Evolutionary conservation across 2,329 filamentous ascomycete species (phyloP), one percentile per base, ranked within the genome.

Genomic region (Periconia sp.): DNA sequence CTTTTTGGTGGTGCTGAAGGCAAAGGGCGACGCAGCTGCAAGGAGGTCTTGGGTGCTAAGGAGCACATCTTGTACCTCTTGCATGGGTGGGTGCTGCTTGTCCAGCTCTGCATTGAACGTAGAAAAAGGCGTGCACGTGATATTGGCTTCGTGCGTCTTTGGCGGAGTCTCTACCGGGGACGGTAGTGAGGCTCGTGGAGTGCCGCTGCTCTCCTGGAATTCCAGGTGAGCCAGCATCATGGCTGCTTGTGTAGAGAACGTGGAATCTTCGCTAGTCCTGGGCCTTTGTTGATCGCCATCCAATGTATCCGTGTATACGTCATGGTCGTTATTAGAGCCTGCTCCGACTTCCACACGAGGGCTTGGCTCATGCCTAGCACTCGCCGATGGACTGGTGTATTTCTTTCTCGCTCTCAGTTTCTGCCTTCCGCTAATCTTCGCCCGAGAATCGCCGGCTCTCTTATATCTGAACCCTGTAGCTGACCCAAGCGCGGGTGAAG

Each of bases 21-120:
- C 54, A 64, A 77, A 76, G 41, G 77, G 62, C 44, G 75, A 68
- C 48, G 69, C 73, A 58, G 69, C 74, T 23, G 71, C 68, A 45
- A 79, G 71, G 9, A 80, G 61, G 15, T 76, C 75, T 50, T 80
- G 78, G 2, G 78, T 80, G 52, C 74, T 77, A 31, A 76, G 60
- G 13, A 57, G 49, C 3, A 50, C 61, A 27, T 50, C 50, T 20
- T 58, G 49, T 15, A 56, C 45, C 41, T 37, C 17, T 41, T 56
- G 62, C 10, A 63, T 50, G 15, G 59, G 43, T 6, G 59, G 47
- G 45, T 57, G 43, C 17, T 53, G 17, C 41, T 63, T 63, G 18
- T 64, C 60, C 7, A 65, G 54, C 41, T 57, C 54, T 13, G 57
- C 59, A 33, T 59, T 67, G 52, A 71, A 71, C 1, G 56, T 54